A percentile compares a stretch with the other conserved stretches of the same genome.
Conservation (phyloP, 2,329 filamentous ascomycete species). For the Hirsutella thompsonii region DNA sequence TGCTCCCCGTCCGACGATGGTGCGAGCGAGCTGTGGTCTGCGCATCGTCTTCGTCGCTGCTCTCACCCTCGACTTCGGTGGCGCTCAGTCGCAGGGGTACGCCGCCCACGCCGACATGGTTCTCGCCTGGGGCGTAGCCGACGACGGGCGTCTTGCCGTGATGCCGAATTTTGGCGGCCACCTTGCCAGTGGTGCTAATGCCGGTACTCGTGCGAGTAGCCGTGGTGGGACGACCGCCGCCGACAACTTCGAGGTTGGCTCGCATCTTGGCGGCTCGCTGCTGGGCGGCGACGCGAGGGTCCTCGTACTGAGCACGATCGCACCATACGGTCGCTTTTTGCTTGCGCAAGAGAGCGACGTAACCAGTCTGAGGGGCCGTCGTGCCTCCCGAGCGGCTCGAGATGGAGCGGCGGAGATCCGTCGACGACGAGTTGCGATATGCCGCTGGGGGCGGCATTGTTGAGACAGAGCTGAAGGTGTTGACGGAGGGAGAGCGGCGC, state of each 20-base stretch:
- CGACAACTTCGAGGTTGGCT: conserved; percentile 72
- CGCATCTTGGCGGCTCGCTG: conserved; percentile 80
- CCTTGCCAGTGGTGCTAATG: conserved; percentile 47
- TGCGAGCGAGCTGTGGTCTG: conserved; percentile 34
- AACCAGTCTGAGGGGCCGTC: conserved; percentile 51
- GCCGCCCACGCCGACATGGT: conserved; percentile 61
- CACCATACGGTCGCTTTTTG: conserved; percentile 99
- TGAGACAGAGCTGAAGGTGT: conserved; percentile 59
- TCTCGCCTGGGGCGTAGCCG: conserved; percentile 65
- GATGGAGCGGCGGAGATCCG: conserved; percentile 60
- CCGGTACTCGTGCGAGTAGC: conserved; percentile 47
- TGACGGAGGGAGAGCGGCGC: conserved; percentile 50
- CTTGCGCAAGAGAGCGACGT: conserved; percentile 89
- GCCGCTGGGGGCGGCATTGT: conserved; percentile 48
- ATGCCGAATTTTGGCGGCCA: conserved; percentile 78
- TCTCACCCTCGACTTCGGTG: conserved; percentile 86
- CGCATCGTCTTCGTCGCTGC: conserved; percentile 62
- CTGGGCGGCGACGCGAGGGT: conserved; percentile 69
- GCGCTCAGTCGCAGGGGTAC: conserved; percentile 87
- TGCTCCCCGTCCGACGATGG: conserved; percentile 63
- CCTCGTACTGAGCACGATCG: conserved; percentile 84
- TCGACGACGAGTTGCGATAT: conserved; percentile 41
- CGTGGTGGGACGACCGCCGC: conserved; percentile 32
- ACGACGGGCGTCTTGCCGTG: conserved; percentile 69
- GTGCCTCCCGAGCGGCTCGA: conserved; percentile 60